Evolutionary conservation across 345 rosid species (phyloP).

Genomic region (Citrus inodora): DNA sequence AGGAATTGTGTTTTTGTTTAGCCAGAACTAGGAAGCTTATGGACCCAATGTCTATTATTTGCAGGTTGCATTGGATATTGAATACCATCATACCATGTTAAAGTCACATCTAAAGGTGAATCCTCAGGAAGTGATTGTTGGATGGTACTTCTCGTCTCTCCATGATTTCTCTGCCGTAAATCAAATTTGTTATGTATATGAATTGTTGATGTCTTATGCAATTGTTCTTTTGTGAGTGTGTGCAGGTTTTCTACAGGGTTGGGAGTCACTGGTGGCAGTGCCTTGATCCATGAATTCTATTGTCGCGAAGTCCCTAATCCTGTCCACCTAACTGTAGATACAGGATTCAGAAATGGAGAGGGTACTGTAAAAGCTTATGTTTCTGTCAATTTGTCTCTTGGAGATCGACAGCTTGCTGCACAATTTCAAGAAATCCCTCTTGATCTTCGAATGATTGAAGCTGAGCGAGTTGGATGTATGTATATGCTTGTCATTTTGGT

Average conservation of each 20-base stretch:
- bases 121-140: constrained; percentile 91
- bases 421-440: constrained; percentile 95
- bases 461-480: constrained; percentile 96
- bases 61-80: constrained; percentile 96
- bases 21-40: neutral
- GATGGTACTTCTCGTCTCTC: constrained; percentile 60
- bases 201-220: neutral
- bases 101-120: constrained; percentile 84
- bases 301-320: constrained; percentile 86
- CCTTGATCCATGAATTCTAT: constrained; percentile 90
- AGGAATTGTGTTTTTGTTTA: neutral
- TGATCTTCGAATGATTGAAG: constrained; percentile 94
- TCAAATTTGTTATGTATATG: neutral
- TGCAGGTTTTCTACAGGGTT: constrained; percentile 90
- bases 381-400: constrained; percentile 71
- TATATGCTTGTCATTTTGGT: neutral
- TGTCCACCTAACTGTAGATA: constrained; percentile 84
- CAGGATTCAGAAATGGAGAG: constrained; percentile 75
- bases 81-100: constrained; percentile 92
- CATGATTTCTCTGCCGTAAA: neutral
- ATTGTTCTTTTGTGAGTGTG: constrained; percentile 6
- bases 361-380: constrained; percentile 79
- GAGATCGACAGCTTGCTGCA: constrained; percentile 83
- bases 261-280: constrained; percentile 90
- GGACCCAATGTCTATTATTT: neutral